A percentile compares a stretch with the other conserved stretches of the same genome.
These are phyloP conservation scores for Dimocarpus longan DNA, from an alignment of 345 rosid genomes.

Conservation along the genomic window DNA sequence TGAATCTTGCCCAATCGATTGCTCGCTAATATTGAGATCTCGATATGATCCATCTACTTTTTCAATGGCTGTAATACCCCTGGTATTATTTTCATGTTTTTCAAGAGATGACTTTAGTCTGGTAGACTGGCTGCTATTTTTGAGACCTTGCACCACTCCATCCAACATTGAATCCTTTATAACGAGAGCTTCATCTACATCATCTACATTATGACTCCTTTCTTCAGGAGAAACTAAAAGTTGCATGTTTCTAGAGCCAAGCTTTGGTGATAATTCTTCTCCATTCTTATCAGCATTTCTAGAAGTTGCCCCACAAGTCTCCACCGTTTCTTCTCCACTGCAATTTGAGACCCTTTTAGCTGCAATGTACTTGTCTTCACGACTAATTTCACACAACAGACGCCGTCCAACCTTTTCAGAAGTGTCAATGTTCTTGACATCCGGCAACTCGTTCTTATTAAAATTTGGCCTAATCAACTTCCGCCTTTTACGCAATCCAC, in stretches of 20 bases:
- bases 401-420: not conserved
- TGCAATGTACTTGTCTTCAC: slow-evolving; percentile 10
- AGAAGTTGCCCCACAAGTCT: not conserved
- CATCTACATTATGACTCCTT: not conserved
- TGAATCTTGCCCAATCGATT: not conserved
- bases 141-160: slow-evolving; percentile 5
- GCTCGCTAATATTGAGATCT: not conserved
- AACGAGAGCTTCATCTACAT: not conserved
- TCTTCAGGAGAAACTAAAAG: not conserved
- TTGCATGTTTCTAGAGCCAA: not conserved
- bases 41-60: not conserved
- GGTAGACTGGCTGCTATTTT: not conserved
- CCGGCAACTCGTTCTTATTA: slow-evolving; percentile 22
- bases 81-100: not conserved
- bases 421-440: not conserved
- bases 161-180: not conserved
- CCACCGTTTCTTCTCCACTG: not conserved
- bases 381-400: slow-evolving; percentile 5
- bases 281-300: slow-evolving; percentile 3
- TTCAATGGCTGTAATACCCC: not conserved
- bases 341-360: slow-evolving; percentile 5
- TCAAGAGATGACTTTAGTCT: slow-evolving; percentile 10
- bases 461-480: slow-evolving; percentile 61
- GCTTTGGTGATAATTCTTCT: slow-evolving; percentile 9
- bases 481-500: slow-evolving; percentile 41